These are phyloP conservation scores for Lachancea nothofagi DNA, from an alignment of 805 yeast genomes.

Conservation along the genomic window DNA sequence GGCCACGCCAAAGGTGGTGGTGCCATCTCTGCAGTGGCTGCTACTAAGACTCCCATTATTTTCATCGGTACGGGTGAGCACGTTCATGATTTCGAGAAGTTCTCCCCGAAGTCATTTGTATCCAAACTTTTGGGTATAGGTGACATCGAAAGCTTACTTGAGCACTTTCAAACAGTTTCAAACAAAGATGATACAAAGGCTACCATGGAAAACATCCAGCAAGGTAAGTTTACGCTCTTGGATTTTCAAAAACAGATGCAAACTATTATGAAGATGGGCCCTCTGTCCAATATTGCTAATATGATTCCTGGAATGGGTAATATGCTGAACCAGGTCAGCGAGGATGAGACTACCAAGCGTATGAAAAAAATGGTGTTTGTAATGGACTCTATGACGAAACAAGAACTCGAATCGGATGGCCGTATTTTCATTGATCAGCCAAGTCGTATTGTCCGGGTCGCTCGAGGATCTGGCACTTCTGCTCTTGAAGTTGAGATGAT, in stretches of 20 bases:
- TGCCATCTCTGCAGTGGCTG: slow-evolving; percentile 97
- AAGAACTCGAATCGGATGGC: slow-evolving; percentile 90
- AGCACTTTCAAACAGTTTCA: slow-evolving; percentile 71
- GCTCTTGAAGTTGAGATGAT: slow-evolving; percentile 92
- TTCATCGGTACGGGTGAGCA: slow-evolving; percentile 99
- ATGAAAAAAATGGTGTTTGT: slow-evolving; percentile 85
- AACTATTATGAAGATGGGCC: slow-evolving; percentile 95
- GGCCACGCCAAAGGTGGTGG: slow-evolving; percentile 99
- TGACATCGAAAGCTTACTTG: slow-evolving; percentile 88
- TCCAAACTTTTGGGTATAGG: slow-evolving; percentile 94
- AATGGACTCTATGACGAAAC: slow-evolving; percentile 92
- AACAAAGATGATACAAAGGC: slow-evolving; percentile 85
- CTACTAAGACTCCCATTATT: slow-evolving; percentile 89
- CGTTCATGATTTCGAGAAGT: slow-evolving; percentile 84
- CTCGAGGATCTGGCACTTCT: slow-evolving; percentile 89
- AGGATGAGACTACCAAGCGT: slow-evolving; percentile 81
- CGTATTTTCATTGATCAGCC: slow-evolving; percentile 74
- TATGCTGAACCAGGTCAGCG: slow-evolving; percentile 81
- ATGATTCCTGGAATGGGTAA: slow-evolving; percentile 94
- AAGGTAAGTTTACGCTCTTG: slow-evolving; percentile 87
- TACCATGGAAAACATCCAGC: slow-evolving; percentile 84
- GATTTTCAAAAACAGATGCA: slow-evolving; percentile 94
- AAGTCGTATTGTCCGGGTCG: slow-evolving; percentile 79
- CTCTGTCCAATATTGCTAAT: slow-evolving; percentile 84
- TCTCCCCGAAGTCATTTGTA: slow-evolving; percentile 82